phyloP scores from a whole-genome alignment of 1,284 basidiomycete species.

The Ustilago bromivora region DNA sequence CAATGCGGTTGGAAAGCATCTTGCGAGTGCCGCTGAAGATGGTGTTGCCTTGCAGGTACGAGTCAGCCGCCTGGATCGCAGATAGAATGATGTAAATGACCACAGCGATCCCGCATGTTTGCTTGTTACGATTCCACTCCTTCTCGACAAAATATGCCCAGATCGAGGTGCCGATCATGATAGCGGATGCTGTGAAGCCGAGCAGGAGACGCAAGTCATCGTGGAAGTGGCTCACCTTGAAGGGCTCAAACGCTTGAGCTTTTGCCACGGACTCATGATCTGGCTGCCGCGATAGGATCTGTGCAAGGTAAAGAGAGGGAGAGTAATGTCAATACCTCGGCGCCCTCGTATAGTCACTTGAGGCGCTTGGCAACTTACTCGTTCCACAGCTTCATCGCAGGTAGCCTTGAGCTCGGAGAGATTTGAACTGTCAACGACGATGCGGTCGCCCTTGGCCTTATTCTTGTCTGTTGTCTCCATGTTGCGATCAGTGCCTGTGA shows the following conservation, averaged over 20 bases:
- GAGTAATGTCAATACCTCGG: background rate
- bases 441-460: conserved; percentile 29
- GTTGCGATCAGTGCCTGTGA: background rate
- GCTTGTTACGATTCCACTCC: conserved; percentile 64
- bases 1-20: conserved; percentile 50
- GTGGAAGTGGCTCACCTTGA: conserved; percentile 59
- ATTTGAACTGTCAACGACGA: conserved; percentile 63
- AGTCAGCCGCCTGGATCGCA: conserved; percentile 42
- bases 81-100: conserved; percentile 52
- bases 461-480: conserved; percentile 17
- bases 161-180: conserved; percentile 61
- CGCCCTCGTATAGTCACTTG: background rate
- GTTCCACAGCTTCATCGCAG: conserved; percentile 64
- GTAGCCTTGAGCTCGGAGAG: conserved; percentile 61
- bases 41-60: conserved; percentile 53
- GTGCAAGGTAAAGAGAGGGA: background rate
- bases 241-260: conserved; percentile 48
- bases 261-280: conserved; percentile 31
- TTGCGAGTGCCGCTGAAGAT: conserved; percentile 64
- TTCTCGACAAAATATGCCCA: conserved; percentile 65
- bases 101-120: conserved; percentile 50
- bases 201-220: conserved; percentile 59
- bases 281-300: conserved; percentile 35
- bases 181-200: conserved; percentile 53
- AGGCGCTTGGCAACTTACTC: conserved; percentile 29